Base-by-base conservation (phyloP, 2,329 filamentous ascomycete genomes). In the Phyllosticta citrichinensis region DNA sequence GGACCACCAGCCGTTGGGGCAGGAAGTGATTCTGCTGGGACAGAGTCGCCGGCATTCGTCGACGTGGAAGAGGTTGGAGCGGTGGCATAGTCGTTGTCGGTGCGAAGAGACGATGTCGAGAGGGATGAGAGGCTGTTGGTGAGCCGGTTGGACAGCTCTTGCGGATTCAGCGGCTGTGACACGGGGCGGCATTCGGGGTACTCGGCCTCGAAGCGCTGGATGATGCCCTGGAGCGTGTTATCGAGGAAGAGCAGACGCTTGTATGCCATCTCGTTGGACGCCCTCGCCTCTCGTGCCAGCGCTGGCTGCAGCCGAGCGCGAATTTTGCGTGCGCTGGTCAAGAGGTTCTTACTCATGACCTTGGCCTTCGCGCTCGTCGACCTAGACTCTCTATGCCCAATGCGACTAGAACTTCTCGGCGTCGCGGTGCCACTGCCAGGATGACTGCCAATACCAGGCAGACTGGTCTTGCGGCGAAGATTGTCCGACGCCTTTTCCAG, bases 171-270 rank as follows among this genome's bases (percentile, higher is more conserved):
- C 64, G 30, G 64, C 67, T 35, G 19, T 19, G 70, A 68, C 17
- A 70, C 66, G 52, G 84, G 78, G 40, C 90, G 85, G 0, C 89
- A 95, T 70, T 97, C 93, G 0, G 94, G 94, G 68, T 91, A 97
- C 73, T 97, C 93, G 71, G 96, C 89, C 73, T 97, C 94, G 71
- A 97, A 99, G 27, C 94, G 88, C 71, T 90, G 87, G 69, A 97
- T 97, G 76, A 97, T 97, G 66, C 88, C 87, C 68, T 91, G 83
- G 10, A 99, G 80, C 0, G 94, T 97, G 63, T 88, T 81, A 68
- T 97, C 91, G 30, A 99, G 83, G 81, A 96, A 96, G 52, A 87
- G 79, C 20, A 97, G 82, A 56, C 88, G 87, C 40, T 92, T 83
- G 71, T 96, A 89, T 65, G 87, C 89, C 66, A 85, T 80, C 66